Conservation (phyloP, 2,329 filamentous ascomycete genomes). For the Mariannaea elegans region DNA sequence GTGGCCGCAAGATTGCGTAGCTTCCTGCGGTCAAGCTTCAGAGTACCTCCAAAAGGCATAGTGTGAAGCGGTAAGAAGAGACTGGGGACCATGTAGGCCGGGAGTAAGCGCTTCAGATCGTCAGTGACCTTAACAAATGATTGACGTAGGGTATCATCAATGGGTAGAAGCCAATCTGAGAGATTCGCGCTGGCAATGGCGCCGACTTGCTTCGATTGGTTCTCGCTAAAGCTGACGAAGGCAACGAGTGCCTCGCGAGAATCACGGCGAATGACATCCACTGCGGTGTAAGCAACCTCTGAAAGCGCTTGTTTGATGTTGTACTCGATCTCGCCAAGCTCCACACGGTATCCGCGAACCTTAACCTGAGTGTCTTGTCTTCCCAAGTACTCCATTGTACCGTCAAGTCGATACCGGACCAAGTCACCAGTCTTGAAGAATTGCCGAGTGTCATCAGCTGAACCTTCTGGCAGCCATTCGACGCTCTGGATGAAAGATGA, state of each 20-base stretch:
- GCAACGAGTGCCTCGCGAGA: slow-evolving; percentile 3
- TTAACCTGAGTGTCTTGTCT: neutral
- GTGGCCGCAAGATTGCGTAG: neutral
- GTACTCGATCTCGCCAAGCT: slow-evolving; percentile 7
- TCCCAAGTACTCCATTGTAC: slow-evolving; percentile 17
- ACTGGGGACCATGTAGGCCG: neutral
- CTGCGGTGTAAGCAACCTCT: slow-evolving; percentile 3
- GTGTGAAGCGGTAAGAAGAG: neutral
- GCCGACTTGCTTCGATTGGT: neutral
- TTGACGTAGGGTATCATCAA: neutral
- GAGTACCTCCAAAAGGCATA: neutral
- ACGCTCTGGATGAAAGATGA: slow-evolving; percentile 41
- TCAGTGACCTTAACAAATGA: neutral
- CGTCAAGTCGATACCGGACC: slow-evolving; percentile 31
- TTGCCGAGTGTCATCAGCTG: neutral
- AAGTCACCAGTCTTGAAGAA: neutral
- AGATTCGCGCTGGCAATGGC: neutral
- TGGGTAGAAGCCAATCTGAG: neutral
- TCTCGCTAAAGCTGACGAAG: slow-evolving; percentile 1
- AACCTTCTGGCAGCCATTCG: neutral
- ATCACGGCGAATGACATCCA: slow-evolving; percentile 10
- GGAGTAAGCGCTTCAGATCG: neutral
- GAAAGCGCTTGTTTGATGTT: slow-evolving; percentile 4
- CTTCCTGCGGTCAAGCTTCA: slow-evolving; percentile 18
- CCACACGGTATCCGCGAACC: neutral